These are phyloP conservation scores for Paramecium primaurelia DNA, from an alignment of 73 alveolate genomes.

Conservation along the genomic window DNA sequence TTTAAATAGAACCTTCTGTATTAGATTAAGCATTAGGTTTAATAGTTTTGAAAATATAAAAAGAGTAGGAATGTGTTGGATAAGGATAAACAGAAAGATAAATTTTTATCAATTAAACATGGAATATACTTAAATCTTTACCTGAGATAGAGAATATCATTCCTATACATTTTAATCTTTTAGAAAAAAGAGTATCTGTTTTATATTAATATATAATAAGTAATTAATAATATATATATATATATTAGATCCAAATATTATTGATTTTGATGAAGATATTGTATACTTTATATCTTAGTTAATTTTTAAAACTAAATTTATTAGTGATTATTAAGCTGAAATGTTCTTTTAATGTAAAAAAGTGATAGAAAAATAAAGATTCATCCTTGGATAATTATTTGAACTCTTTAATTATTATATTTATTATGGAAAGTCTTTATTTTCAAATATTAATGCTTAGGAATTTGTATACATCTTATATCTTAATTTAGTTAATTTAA, in stretches of 20 bases:
- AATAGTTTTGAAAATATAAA: background rate
- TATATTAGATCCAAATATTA: background rate
- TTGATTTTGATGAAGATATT: background rate
- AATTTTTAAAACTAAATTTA: background rate
- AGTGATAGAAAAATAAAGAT: background rate
- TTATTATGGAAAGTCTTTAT: background rate
- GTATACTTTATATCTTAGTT: background rate
- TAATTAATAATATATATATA: background rate
- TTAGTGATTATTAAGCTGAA: background rate
- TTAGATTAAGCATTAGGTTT: background rate
- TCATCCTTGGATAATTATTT: background rate
- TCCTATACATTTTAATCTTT: background rate
- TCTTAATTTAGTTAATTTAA: background rate
- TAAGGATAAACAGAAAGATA: background rate
- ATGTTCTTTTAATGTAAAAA: background rate
- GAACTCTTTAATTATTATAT: background rate
- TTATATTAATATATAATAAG: background rate
- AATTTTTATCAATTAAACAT: background rate
- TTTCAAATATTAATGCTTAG: background rate
- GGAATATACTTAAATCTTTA: background rate
- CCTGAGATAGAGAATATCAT: background rate
- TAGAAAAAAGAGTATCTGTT: background rate
- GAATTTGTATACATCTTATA: background rate
- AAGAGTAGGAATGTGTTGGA: background rate
- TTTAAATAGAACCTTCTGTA: background rate